These are phyloP conservation scores for Pisolithus marmoratus DNA, from an alignment of 768 basidiomycete species.

Conservation along the genomic window DNA sequence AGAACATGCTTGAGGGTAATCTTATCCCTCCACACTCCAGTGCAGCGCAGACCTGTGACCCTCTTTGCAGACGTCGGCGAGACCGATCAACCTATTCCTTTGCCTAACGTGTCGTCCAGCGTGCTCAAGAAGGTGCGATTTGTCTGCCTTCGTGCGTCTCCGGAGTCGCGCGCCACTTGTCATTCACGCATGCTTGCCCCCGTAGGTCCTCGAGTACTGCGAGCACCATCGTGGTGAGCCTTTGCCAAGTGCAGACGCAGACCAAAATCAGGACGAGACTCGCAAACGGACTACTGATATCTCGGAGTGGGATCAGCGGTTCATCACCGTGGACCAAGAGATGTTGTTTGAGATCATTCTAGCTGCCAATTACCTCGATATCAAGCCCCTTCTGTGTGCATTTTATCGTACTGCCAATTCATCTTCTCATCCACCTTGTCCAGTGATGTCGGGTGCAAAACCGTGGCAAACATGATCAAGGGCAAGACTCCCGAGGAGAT, in stretches of 20 bases:
- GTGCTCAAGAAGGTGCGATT: conserved; percentile 81
- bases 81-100: conserved; percentile 87
- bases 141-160: background rate
- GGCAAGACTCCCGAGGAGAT: conserved; percentile 99
- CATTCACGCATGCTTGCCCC: conserved; percentile 1
- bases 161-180: background rate
- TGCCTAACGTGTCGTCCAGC: conserved; percentile 90
- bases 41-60: background rate
- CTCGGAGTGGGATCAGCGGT: conserved; percentile 98
- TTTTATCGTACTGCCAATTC: background rate
- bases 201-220: conserved; percentile 95
- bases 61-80: conserved; percentile 77
- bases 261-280: conserved; percentile 84
- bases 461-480: conserved; percentile 99
- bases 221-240: conserved; percentile 98
- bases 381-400: conserved; percentile 92
- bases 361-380: conserved; percentile 99
- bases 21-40: background rate
- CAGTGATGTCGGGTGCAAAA: conserved; percentile 97
- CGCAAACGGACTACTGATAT: conserved; percentile 98
- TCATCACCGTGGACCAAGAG: conserved; percentile 97
- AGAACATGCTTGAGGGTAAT: conserved; percentile 98
- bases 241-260: conserved; percentile 79
- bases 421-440: conserved; percentile 4
- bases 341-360: conserved; percentile 99